These are phyloP conservation scores for Hibiscus syriacus DNA, from an alignment of 345 rosid genomes.

Conservation along the genomic window DNA sequence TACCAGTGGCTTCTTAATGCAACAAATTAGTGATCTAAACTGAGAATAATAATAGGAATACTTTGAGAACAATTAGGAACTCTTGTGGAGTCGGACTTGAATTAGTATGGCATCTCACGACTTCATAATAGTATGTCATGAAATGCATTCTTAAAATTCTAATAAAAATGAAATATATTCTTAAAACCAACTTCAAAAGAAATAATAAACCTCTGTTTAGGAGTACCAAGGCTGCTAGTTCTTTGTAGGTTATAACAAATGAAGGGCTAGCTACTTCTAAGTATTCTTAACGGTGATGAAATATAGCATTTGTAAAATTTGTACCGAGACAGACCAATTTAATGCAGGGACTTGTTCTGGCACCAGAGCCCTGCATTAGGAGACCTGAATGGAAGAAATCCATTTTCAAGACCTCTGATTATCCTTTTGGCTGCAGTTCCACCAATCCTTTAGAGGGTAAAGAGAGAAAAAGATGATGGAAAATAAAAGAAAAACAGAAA, in stretches of 20 bases:
- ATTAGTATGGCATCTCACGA: too few species aligned
- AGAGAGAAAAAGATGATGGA: neutral
- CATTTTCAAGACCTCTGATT: neutral
- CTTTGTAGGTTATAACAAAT: neutral
- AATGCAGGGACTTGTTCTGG: too few species aligned
- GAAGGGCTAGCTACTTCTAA: neutral
- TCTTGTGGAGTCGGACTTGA: too few species aligned
- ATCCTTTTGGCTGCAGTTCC: neutral
- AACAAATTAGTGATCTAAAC: neutral
- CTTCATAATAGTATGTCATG: too few species aligned
- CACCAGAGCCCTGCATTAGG: too few species aligned
- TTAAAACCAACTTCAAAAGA: neutral
- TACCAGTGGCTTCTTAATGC: neutral
- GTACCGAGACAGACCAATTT: neutral
- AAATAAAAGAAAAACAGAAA: too few species aligned
- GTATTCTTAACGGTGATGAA: neutral
- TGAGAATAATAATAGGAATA: too few species aligned
- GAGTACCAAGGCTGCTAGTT: neutral
- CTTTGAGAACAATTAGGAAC: too few species aligned
- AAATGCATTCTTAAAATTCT: too few species aligned
- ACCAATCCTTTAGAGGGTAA: neutral
- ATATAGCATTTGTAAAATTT: neutral
- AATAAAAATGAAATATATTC: too few species aligned
- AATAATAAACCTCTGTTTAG: neutral
- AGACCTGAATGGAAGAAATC: too few species aligned